Percentiles rank a stretch among this genome's conserved stretches.
These are phyloP conservation scores for Boletus sp. DNA, from an alignment of 1,284 basidiomycete genomes.

Conservation along the genomic window DNA sequence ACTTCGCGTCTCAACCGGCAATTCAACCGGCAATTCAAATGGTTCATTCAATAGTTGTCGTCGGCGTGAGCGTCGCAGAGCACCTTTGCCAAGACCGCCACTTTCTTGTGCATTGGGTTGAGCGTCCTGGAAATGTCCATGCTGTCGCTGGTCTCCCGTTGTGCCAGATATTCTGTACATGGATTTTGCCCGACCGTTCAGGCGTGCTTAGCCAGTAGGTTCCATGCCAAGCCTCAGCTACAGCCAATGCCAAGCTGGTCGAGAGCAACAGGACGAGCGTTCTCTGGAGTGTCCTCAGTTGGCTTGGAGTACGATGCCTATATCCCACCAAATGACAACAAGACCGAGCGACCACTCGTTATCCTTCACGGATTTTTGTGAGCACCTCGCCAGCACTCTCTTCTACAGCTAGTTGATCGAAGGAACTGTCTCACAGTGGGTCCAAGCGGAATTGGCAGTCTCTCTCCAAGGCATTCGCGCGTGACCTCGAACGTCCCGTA, in stretches of 20 bases:
- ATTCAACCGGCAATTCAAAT: not conserved
- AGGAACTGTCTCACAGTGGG: slow-evolving; percentile 44
- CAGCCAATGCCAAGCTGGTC: slow-evolving; percentile 7
- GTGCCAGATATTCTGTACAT: not conserved
- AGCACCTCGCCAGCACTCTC: slow-evolving; percentile 20
- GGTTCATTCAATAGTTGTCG: no score
- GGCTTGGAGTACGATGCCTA: slow-evolving; percentile 43
- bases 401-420: not conserved
- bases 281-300: slow-evolving; percentile 31
- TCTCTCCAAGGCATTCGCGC: slow-evolving; percentile 60
- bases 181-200: not conserved
- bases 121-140: slow-evolving; percentile 3
- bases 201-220: slow-evolving; percentile 11
- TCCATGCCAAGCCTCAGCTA: not conserved
- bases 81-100: no score
- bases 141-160: slow-evolving; percentile 7
- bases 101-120: not conserved
- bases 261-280: slow-evolving; percentile 19
- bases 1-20: no score
- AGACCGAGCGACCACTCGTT: slow-evolving; percentile 46
- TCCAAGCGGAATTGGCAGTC: slow-evolving; percentile 80
- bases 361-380: slow-evolving; percentile 70
- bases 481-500: slow-evolving; percentile 56
- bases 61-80: no score
- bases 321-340: slow-evolving; percentile 40